Percentiles rank a stretch among this genome's conserved stretches.
Conservation (phyloP, 306 rosid genomes). For the Acacia crassicarpa region DNA sequence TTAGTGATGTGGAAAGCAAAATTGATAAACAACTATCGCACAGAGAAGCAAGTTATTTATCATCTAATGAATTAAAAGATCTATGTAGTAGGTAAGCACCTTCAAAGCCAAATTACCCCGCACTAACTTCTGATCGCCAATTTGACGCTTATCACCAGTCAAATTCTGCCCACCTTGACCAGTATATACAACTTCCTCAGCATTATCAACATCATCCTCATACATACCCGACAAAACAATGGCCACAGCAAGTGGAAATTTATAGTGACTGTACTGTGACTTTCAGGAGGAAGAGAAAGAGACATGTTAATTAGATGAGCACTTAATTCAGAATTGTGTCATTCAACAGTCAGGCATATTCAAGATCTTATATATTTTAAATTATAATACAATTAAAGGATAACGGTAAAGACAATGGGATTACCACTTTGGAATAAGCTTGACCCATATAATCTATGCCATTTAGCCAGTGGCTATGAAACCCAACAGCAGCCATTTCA, state of each 20-base stretch:
- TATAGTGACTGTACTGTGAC: slow-evolving; percentile 49
- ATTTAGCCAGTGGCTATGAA: slow-evolving; percentile 93
- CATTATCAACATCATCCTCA: slow-evolving; percentile 94
- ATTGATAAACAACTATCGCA: background rate
- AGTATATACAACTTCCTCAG: slow-evolving; percentile 88
- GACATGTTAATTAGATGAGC: background rate
- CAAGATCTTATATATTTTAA: background rate
- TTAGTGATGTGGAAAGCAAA: slow-evolving; percentile 12
- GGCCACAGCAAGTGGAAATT: slow-evolving; percentile 79
- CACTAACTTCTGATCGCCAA: slow-evolving; percentile 64
- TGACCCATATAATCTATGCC: slow-evolving; percentile 90
- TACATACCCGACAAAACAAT: slow-evolving; percentile 95
- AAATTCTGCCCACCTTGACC: slow-evolving; percentile 98
- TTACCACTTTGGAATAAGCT: slow-evolving; percentile 69
- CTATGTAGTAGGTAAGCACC: slow-evolving; percentile 50
- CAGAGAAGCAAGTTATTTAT: background rate
- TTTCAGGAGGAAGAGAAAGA: slow-evolving; percentile 18
- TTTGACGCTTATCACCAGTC: slow-evolving; percentile 85
- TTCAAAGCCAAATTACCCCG: slow-evolving; percentile 94
- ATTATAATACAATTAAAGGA: background rate
- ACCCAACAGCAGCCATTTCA: slow-evolving; percentile 96
- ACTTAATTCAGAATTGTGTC: background rate
- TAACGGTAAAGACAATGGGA: background rate
- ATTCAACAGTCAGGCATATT: background rate
- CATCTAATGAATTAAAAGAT: background rate